Conservation (phyloP, 495 filamentous ascomycete species). For the Amphirosellinia nigrospora region DNA sequence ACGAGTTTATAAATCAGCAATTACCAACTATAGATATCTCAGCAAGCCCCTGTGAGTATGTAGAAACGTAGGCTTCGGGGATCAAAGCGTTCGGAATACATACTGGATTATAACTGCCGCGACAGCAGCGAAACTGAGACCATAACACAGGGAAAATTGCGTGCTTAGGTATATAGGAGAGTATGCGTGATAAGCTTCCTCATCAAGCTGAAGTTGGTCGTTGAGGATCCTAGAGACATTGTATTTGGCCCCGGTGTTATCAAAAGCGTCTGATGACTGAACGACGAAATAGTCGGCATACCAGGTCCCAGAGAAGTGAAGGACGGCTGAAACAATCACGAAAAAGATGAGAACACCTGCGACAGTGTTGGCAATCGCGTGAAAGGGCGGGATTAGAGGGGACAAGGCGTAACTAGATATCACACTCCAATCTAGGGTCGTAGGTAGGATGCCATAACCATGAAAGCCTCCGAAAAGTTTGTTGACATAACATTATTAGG, state of each 20-base stretch:
- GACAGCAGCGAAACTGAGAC: constrained; percentile 71
- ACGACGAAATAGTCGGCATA: constrained; percentile 64
- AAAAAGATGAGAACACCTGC: constrained; percentile 61
- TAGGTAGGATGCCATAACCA: constrained; percentile 63
- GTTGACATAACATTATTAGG: constrained; percentile 70
- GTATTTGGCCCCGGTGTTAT: constrained; percentile 64
- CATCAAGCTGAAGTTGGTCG: constrained; percentile 55
- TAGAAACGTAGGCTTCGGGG: not conserved
- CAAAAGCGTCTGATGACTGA: constrained; percentile 61
- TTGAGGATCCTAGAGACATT: constrained; percentile 60
- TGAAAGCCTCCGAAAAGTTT: constrained; percentile 70
- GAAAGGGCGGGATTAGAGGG: constrained; percentile 72
- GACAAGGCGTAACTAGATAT: constrained; percentile 69
- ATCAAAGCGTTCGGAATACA: not conserved
- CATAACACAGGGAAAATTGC: constrained; percentile 68
- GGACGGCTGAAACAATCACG: constrained; percentile 54
- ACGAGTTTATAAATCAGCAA: not conserved
- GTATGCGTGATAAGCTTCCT: constrained; percentile 60
- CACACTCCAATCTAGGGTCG: constrained; percentile 70
- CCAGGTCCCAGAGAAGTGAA: constrained; percentile 72
- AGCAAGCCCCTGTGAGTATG: not conserved
- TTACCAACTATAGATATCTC: not conserved
- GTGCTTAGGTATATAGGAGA: constrained; percentile 68
- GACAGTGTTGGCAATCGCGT: constrained; percentile 66
- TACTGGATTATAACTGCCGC: constrained; percentile 65